Percentiles rank a stretch among this genome's conserved stretches.
These are phyloP conservation scores for Monotropa hypopitys DNA, from an alignment of 179 eudicot species.

Conservation along the genomic window DNA sequence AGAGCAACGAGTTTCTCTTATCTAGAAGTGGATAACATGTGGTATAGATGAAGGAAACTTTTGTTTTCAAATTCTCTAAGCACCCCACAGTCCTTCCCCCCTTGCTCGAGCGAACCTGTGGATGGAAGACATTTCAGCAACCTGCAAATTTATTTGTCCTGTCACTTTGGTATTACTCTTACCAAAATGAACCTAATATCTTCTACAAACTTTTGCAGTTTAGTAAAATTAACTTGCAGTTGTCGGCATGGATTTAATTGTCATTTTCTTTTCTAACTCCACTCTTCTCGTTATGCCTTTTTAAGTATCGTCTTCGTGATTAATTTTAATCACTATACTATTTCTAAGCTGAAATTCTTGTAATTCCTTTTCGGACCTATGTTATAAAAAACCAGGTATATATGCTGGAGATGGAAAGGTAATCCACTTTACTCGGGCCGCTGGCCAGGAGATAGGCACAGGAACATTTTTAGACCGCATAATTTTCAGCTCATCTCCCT, in stretches of 20 bases:
- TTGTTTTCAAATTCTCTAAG: not conserved
- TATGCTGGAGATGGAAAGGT: conserved; percentile 64
- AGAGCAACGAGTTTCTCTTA: not conserved
- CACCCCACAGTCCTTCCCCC: not conserved
- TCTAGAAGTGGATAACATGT: not conserved
- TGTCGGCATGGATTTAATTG: not conserved
- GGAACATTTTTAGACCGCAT: conserved; percentile 55
- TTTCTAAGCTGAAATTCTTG: not conserved
- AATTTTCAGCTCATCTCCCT: conserved; percentile 45
- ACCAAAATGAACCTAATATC: not conserved
- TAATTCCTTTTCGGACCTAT: not conserved
- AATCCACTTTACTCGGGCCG: conserved; percentile 68
- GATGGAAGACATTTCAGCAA: not conserved
- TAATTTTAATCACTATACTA: not conserved
- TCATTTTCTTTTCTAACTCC: not conserved
- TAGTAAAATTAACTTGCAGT: not conserved
- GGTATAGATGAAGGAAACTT: not conserved
- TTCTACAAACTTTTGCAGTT: not conserved
- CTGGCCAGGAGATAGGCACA: conserved; percentile 63
- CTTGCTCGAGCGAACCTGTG: not conserved
- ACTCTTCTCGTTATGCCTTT: not conserved
- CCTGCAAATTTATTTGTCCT: not conserved
- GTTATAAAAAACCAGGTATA: conserved; percentile 32
- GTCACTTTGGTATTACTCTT: not conserved
- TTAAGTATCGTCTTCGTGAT: not conserved